Percentiles rank a stretch among this genome's conserved stretches.
These are phyloP conservation scores for Saraca asoca DNA, from an alignment of 331 rosid species.

Conservation along the genomic window DNA sequence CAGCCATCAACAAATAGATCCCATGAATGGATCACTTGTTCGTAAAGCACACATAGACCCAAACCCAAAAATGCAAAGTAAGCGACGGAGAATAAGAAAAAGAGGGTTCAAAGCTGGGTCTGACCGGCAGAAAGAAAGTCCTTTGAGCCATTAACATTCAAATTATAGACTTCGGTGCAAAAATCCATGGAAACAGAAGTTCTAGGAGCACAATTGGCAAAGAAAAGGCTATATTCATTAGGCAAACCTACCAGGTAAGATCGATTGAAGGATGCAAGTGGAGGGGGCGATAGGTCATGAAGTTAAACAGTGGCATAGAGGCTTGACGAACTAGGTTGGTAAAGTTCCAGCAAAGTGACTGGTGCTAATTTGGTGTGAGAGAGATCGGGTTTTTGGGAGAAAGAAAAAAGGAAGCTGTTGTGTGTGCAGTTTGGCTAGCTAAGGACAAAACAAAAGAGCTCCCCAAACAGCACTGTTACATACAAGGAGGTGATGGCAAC, in stretches of 20 bases:
- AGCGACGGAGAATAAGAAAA: conserved; percentile 49
- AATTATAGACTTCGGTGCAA: too few species aligned
- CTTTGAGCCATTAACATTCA: too few species aligned
- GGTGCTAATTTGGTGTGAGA: too few species aligned
- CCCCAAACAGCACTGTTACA: too few species aligned
- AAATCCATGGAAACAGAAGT: conserved; percentile 74
- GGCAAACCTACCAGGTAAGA: conserved; percentile 68
- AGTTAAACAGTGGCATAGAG: conserved; percentile 51
- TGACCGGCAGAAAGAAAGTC: too few species aligned
- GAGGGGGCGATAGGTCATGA: conserved; percentile 75
- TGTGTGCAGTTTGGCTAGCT: too few species aligned
- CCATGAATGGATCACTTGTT: conserved; percentile 63
- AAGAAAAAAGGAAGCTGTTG: too few species aligned
- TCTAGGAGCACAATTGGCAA: conserved; percentile 77
- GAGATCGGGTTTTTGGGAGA: too few species aligned
- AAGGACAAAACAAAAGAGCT: too few species aligned
- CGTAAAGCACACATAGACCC: conserved; percentile 52
- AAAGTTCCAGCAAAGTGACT: too few species aligned
- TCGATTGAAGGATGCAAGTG: conserved; percentile 45
- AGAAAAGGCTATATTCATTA: conserved; percentile 81
- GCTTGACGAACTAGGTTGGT: too few species aligned
- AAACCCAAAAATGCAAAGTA: conserved; percentile 56
- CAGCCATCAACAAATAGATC: conserved; percentile 73
- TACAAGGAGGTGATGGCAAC: too few species aligned
- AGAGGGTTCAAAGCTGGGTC: conserved; percentile 69